These are phyloP conservation scores for Kwoniella newhampshirensis DNA, from an alignment of 768 basidiomycete genomes.

Conservation along the genomic window DNA sequence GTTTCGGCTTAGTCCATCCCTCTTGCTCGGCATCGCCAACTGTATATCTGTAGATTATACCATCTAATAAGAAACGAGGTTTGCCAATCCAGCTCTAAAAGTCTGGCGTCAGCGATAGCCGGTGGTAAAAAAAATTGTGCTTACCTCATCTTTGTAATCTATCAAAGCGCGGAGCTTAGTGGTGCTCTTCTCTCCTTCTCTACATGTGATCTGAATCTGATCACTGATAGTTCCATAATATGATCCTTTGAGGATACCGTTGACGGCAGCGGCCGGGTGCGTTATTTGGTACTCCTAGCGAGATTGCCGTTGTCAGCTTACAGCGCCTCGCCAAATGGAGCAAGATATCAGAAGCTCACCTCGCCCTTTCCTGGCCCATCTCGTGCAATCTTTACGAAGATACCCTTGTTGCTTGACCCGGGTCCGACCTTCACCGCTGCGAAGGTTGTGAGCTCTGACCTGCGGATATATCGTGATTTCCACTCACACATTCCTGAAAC, in stretches of 20 bases:
- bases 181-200: conserved; percentile 61
- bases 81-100: conserved; percentile 82
- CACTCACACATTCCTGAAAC: conserved; percentile 72
- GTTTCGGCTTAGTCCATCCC: conserved; percentile 63
- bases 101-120: conserved; percentile 11
- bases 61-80: conserved; percentile 80
- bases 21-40: conserved; percentile 60
- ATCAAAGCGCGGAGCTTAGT: conserved; percentile 73
- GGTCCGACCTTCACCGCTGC: conserved; percentile 57
- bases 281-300: conserved; percentile 71
- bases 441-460: background rate
- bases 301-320: conserved; percentile 7
- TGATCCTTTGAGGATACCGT: conserved; percentile 84
- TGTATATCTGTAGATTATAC: conserved; percentile 79
- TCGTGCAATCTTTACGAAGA: conserved; percentile 75
- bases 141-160: conserved; percentile 93
- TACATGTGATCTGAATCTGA: conserved; percentile 65
- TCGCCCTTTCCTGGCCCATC: conserved; percentile 72
- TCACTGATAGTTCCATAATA: conserved; percentile 73
- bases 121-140: conserved; percentile 35
- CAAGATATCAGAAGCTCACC: conserved; percentile 35
- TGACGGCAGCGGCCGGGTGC: conserved; percentile 84
- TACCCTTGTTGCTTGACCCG: conserved; percentile 81
- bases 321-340: background rate
- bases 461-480: background rate